Base-by-base conservation (phyloP, 352 stramenopile species). In the Phytophthora citrophthora region DNA sequence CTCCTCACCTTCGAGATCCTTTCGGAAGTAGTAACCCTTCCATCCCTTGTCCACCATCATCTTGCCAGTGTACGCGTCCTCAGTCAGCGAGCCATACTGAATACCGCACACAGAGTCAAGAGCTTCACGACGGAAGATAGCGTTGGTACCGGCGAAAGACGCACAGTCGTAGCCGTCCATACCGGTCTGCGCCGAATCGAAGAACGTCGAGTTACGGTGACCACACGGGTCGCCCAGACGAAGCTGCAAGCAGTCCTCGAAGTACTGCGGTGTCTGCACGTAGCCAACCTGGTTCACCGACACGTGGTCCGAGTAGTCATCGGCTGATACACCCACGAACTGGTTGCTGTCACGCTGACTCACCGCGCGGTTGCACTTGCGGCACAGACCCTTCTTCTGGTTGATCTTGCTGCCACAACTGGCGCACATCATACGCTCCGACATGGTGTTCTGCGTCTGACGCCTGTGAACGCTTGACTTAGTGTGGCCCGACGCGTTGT, bases 41-140 rank as follows among this genome's bases (percentile, higher is more conserved):
- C 82, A 91, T 38, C 82, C 82, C 78, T 89, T 91, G 66, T 89
- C 79, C 51, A 91, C 82, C 82, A 91, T 89, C 76, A 89, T 87
- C 68, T 89, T 88, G 51, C 82, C 82, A 31, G 82, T 91, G 62
- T 88, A 91, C 2, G 79, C 79, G 53, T 93, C 84, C 61, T 93
- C 84, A 6, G 84, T 93, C 45, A 93, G 57, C 27, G 78, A 89
- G 9, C 84, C 84, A 50, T 89, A 89, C 60, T 89, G 79, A 55
- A 93, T 91, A 27, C 84, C 84, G 16, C 67, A 89, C 13, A 92
- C 75, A 13, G 79, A 89, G 54, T 91, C 80, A n/a, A 93, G 55
- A 26, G 83, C 83, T 10, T 89, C 79, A 40, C 83, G 81, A 56
- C 81, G 81, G 68, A 93, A 91, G 24, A 90, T 91, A 16, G 84